phyloP scores from a whole-genome alignment of 179 eudicot species.

The Heliamphora pulchella region DNA sequence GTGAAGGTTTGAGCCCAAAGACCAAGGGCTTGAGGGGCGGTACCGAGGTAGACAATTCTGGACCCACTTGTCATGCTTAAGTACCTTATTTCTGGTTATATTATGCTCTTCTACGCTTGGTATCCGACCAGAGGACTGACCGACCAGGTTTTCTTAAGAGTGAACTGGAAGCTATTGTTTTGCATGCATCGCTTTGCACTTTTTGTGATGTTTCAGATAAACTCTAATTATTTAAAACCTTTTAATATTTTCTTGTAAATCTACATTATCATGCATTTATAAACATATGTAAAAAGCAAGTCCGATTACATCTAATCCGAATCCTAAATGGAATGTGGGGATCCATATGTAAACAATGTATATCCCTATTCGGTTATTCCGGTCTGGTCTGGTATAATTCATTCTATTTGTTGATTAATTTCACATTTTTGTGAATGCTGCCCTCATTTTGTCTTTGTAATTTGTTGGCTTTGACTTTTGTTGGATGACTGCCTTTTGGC shows the following conservation, averaged over 20 bases:
- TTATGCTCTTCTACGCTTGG: not conserved
- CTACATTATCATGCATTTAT: not conserved
- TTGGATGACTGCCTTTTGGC: not conserved
- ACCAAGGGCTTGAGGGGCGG: not conserved
- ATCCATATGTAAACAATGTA: no score
- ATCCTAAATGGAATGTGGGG: no score
- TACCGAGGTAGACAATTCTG: not conserved
- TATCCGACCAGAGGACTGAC: no score
- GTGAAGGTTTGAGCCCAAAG: slow-evolving; percentile 11
- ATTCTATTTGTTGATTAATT: not conserved
- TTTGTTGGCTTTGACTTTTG: not conserved
- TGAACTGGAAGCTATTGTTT: not conserved
- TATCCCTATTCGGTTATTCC: no score
- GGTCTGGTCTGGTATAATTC: no score
- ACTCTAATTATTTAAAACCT: not conserved
- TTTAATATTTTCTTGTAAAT: not conserved
- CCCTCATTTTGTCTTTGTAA: not conserved
- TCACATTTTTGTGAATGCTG: not conserved
- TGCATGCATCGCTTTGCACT: not conserved
- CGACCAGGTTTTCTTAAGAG: no score
- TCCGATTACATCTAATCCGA: no score
- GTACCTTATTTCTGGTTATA: not conserved
- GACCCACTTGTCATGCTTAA: not conserved
- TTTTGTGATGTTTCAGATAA: not conserved
- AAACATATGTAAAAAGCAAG: no score